These are phyloP conservation scores for Chalciporus pseudorubinellus DNA, from an alignment of 768 basidiomycete genomes.

Conservation along the genomic window DNA sequence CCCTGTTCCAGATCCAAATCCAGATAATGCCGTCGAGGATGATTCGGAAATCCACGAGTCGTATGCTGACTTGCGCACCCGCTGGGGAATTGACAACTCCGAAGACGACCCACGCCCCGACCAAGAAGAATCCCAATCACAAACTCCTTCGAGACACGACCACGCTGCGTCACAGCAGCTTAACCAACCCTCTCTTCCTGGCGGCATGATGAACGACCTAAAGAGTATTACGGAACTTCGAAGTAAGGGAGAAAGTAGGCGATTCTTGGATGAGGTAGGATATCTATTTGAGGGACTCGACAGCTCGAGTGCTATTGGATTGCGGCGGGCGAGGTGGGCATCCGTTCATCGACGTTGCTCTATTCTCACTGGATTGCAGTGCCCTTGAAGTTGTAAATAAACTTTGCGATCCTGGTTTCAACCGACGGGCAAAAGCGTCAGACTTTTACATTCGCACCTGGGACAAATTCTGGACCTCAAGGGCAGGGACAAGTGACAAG, in stretches of 20 bases:
- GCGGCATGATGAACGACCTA: constrained; percentile 67
- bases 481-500: constrained; percentile 61
- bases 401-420: constrained; percentile 69
- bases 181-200: constrained; percentile 43
- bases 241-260: constrained; percentile 74
- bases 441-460: constrained; percentile 71
- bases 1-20: constrained; percentile 35
- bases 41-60: constrained; percentile 62
- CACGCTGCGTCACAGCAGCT: constrained; percentile 33
- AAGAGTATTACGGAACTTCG: constrained; percentile 80
- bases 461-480: constrained; percentile 59
- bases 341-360: background rate
- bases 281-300: constrained; percentile 83
- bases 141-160: constrained; percentile 15
- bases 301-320: constrained; percentile 44
- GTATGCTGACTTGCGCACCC: constrained; percentile 66
- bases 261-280: constrained; percentile 82
- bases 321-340: constrained; percentile 66
- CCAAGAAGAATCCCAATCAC: constrained; percentile 7
- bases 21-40: constrained; percentile 41
- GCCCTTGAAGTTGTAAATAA: constrained; percentile 76
- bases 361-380: constrained; percentile 36
- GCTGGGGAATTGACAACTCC: constrained; percentile 80
- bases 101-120: constrained; percentile 62
- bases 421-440: constrained; percentile 74